Conservation (phyloP, 2,329 filamentous ascomycete species). For the Chaetomiaceae sp. region DNA sequence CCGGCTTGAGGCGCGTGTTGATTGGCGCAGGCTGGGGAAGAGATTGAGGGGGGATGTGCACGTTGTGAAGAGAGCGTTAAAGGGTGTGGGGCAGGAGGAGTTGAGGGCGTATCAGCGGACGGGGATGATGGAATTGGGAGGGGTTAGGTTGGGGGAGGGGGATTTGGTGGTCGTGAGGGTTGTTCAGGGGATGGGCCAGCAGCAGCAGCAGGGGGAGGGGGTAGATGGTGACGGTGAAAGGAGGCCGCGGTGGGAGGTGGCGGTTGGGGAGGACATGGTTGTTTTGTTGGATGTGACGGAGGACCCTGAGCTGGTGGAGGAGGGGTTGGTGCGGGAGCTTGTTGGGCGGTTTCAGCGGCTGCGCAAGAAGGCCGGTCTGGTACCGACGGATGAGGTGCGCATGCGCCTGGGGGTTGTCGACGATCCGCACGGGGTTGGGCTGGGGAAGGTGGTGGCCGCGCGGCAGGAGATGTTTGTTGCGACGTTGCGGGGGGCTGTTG, state of each 20-base stretch:
- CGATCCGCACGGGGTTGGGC: slow-evolving; percentile 71
- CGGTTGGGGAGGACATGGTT: slow-evolving; percentile 73
- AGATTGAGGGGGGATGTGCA: slow-evolving; percentile 94
- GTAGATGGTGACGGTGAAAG: slow-evolving; percentile 34
- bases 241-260: slow-evolving; percentile 66
- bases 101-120: slow-evolving; percentile 2
- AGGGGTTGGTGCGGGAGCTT: slow-evolving; percentile 85
- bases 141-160: slow-evolving; percentile 73
- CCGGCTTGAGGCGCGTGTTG: slow-evolving; percentile 62
- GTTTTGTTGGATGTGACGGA: slow-evolving; percentile 73
- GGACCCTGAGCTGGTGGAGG: slow-evolving; percentile 79
- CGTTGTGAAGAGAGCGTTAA: slow-evolving; percentile 82
- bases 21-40: slow-evolving; percentile 94
- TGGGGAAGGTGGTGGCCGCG: slow-evolving; percentile 63
- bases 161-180: slow-evolving; percentile 69
- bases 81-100: slow-evolving; percentile 52
- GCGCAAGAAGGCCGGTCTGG: slow-evolving; percentile 86
- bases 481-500: slow-evolving; percentile 68
- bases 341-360: slow-evolving; percentile 89
- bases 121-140: slow-evolving; percentile 83
- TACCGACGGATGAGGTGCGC: slow-evolving; percentile 88
- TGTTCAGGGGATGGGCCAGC: neutral
- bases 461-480: slow-evolving; percentile 69
- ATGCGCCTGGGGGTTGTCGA: slow-evolving; percentile 84
- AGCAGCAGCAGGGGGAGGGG: neutral